Percentiles rank a stretch among this genome's conserved stretches.
Conservation (phyloP, 352 stramenopile genomes). For the Phytophthora parvispora region DNA sequence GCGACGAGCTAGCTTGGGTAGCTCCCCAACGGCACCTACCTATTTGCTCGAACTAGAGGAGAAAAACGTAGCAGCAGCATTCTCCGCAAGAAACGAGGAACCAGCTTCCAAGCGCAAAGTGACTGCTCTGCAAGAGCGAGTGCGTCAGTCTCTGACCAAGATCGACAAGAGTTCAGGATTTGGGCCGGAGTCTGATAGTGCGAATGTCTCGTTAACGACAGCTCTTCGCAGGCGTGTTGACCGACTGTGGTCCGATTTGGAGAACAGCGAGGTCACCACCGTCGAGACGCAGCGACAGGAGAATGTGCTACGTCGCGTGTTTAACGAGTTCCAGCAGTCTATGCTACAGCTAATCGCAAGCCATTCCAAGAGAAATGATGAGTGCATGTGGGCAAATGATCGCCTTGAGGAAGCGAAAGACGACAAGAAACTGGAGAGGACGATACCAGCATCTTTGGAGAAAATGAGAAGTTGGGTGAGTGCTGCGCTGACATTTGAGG, state of each 20-base stretch:
- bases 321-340: constrained; percentile 36
- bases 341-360: constrained; percentile 39
- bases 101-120: neutral
- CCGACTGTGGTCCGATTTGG: constrained; percentile 38
- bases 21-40: constrained; percentile 2
- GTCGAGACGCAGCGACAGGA: constrained; percentile 32
- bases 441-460: constrained; percentile 26
- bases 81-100: constrained; percentile 6
- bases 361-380: constrained; percentile 35
- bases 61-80: constrained; percentile 22
- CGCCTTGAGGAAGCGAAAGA: constrained; percentile 7
- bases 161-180: constrained; percentile 8
- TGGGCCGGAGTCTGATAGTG: constrained; percentile 1
- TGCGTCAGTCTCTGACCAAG: constrained; percentile 33
- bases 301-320: constrained; percentile 21
- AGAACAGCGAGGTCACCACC: constrained; percentile 28
- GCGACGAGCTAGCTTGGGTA: constrained; percentile 28
- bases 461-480: constrained; percentile 38
- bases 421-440: neutral
- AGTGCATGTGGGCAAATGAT: constrained; percentile 41
- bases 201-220: constrained; percentile 30
- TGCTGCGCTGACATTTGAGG: constrained; percentile 30
- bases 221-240: constrained; percentile 27
- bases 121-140: constrained; percentile 15
- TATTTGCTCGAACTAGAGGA: constrained; percentile 33